Percentiles rank a stretch among this genome's conserved stretches.
phyloP scores from a whole-genome alignment of 2,329 filamentous ascomycete species.

The Annulohypoxylon truncatum region DNA sequence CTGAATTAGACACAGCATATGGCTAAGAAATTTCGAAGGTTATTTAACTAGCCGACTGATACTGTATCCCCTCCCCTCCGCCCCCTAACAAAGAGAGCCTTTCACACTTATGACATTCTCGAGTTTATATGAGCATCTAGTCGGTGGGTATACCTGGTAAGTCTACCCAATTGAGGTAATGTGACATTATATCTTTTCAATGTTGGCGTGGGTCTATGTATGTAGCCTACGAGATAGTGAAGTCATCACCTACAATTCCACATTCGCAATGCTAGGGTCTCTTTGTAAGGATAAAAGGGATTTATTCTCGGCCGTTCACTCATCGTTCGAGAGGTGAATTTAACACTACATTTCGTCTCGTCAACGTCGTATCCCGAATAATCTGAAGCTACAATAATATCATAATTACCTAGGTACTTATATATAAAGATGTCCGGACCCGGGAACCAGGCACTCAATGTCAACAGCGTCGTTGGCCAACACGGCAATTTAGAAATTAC shows the following conservation, averaged over 20 bases:
- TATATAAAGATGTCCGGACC: constrained; percentile 44
- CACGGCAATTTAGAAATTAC: constrained; percentile 70
- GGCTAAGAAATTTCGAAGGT: neutral
- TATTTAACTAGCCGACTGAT: neutral
- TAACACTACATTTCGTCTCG: neutral
- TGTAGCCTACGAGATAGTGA: constrained; percentile 39
- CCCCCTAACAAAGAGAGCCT: neutral
- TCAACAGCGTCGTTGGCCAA: constrained; percentile 60
- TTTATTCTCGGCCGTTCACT: neutral
- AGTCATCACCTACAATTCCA: constrained; percentile 41
- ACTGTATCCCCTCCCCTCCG: neutral
- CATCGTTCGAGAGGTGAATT: neutral
- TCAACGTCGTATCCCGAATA: neutral
- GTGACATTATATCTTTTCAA: constrained; percentile 36
- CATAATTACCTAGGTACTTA: neutral
- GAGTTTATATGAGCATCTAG: neutral
- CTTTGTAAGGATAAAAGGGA: neutral
- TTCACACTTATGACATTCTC: constrained; percentile 1
- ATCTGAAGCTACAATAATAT: neutral
- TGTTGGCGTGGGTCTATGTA: constrained; percentile 6
- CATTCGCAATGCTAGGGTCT: constrained; percentile 22
- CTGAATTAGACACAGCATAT: neutral
- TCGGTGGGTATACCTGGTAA: neutral
- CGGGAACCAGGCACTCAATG: constrained; percentile 59
- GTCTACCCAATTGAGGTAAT: neutral